These are phyloP conservation scores for Cucurbita maxima DNA, from an alignment of 306 rosid genomes.

Conservation along the genomic window DNA sequence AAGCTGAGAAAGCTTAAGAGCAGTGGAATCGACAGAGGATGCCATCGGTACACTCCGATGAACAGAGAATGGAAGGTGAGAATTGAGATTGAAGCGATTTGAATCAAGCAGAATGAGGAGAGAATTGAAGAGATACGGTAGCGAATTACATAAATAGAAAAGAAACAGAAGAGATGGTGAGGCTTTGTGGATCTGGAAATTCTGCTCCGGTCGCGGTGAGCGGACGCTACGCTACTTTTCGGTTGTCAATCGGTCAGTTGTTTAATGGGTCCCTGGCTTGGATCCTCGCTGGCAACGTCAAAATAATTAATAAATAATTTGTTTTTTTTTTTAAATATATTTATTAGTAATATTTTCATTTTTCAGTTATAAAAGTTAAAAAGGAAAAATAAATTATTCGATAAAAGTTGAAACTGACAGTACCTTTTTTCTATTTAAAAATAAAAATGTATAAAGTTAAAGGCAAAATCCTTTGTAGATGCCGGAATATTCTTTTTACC, in stretches of 20 bases:
- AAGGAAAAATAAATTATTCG: too few species aligned
- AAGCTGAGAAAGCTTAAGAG: constrained; percentile 19
- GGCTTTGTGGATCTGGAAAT: neutral
- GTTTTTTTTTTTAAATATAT: too few species aligned
- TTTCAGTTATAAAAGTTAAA: too few species aligned
- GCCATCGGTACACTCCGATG: neutral
- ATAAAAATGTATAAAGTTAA: too few species aligned
- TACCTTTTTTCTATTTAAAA: too few species aligned
- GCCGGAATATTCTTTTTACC: too few species aligned
- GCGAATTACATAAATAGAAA: neutral
- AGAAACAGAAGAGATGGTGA: neutral
- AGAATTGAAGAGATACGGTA: neutral
- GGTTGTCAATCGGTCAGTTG: neutral
- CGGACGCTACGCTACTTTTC: constrained; percentile 4
- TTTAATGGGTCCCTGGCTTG: neutral
- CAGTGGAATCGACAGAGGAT: neutral
- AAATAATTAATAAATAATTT: too few species aligned
- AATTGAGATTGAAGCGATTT: neutral
- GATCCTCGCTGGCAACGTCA: neutral
- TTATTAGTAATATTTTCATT: too few species aligned
- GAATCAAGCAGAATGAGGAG: neutral
- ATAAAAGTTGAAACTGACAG: too few species aligned
- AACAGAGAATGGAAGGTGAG: neutral
- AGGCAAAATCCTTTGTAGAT: too few species aligned
- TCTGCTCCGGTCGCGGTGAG: neutral